Conservation (phyloP, 306 rosid species). For the Rosa chinensis region DNA sequence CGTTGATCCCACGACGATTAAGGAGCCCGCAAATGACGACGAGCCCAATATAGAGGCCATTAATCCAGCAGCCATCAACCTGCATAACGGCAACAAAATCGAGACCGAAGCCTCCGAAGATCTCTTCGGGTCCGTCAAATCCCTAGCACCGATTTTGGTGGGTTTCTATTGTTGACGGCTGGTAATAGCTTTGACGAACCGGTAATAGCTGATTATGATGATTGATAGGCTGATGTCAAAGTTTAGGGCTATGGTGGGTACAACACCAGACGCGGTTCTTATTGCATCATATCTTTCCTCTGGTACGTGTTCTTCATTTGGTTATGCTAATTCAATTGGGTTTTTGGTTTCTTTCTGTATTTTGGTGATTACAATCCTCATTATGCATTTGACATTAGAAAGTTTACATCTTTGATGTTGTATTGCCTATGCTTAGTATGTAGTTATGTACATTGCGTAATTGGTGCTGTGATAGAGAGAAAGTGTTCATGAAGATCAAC, state of each 20-base stretch:
- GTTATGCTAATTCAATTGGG: conserved; percentile 14
- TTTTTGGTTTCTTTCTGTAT: not conserved
- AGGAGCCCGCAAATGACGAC: conserved; percentile 1
- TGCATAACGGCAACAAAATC: conserved; percentile 42
- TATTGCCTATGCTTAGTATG: not conserved
- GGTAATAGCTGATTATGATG: not conserved
- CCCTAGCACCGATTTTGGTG: not conserved
- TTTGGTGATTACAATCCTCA: not conserved
- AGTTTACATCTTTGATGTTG: not conserved
- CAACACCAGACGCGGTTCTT: conserved; percentile 72
- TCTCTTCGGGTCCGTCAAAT: conserved; percentile 50
- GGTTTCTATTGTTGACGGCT: too few relatives aligned
- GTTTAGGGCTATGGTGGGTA: conserved; percentile 89
- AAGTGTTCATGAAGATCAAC: too few relatives aligned
- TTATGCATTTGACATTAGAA: not conserved
- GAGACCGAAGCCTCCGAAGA: conserved; percentile 72
- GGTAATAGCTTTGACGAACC: too few relatives aligned
- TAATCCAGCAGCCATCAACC: conserved; percentile 38
- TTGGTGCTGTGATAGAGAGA: too few relatives aligned
- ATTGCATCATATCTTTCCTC: conserved; percentile 65
- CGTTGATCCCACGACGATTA: not conserved
- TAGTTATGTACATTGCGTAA: too few relatives aligned
- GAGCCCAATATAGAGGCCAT: conserved; percentile 31
- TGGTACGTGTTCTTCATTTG: conserved; percentile 34
- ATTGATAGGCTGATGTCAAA: conserved; percentile 61